Conservation (phyloP, 192 early-diverging fungal species). For the Backusella westeae region DNA sequence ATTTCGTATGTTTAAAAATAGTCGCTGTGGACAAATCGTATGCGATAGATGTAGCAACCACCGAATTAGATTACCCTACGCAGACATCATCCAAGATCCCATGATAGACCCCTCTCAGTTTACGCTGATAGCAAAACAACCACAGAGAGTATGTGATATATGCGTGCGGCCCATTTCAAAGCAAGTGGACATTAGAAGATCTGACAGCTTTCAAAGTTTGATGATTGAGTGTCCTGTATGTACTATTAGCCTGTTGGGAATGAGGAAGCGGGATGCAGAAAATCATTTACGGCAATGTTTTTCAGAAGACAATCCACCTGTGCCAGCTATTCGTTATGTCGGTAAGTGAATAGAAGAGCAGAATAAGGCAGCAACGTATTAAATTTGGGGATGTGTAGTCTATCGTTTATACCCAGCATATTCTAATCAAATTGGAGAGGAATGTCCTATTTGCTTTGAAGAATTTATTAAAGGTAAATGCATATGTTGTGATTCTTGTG, state of each 20-base stretch:
- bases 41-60: conserved; percentile 77
- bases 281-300: conserved; percentile 65
- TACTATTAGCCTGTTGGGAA: conserved; percentile 35
- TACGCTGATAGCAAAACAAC: conserved; percentile 16
- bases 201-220: conserved; percentile 49
- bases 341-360: conserved; percentile 40
- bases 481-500: neutral
- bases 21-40: conserved; percentile 83
- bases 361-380: neutral
- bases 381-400: neutral
- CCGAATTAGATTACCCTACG: conserved; percentile 49
- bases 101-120: conserved; percentile 16
- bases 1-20: neutral
- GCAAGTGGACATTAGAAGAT: conserved; percentile 3
- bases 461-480: conserved; percentile 69
- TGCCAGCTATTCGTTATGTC: conserved; percentile 61
- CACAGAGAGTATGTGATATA: conserved; percentile 23
- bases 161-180: conserved; percentile 20
- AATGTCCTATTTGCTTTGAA: conserved; percentile 91
- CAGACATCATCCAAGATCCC: conserved; percentile 46
- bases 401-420: conserved; percentile 17
- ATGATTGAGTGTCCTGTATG: conserved; percentile 80
- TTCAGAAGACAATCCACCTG: conserved; percentile 40
- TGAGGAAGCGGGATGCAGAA: conserved; percentile 45
- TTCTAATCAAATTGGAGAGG: conserved; percentile 63